Conservation (phyloP, 495 filamentous ascomycete genomes). For the Penicillium atrosanguineum region DNA sequence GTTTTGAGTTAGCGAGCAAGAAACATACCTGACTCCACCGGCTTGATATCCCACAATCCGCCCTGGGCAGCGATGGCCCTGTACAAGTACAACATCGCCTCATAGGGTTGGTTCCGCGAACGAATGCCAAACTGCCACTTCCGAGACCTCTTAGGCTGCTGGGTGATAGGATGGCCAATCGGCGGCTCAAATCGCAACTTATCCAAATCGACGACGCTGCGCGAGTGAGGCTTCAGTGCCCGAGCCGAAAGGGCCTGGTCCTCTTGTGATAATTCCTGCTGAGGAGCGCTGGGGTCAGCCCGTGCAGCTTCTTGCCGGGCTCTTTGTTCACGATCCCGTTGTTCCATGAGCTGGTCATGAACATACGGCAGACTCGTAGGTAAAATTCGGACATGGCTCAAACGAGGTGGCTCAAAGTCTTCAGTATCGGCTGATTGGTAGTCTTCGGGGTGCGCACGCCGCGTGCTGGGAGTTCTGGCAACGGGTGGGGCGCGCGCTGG, state of each 20-base stretch:
- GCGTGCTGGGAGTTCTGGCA: constrained; percentile 24
- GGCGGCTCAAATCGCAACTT: constrained; percentile 62
- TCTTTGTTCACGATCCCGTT: constrained; percentile 47
- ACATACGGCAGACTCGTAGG: constrained; percentile 87
- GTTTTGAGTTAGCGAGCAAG: background rate
- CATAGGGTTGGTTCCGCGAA: constrained; percentile 86
- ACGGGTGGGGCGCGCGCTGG: constrained; percentile 8
- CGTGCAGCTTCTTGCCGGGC: constrained; percentile 29
- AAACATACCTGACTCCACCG: constrained; percentile 38
- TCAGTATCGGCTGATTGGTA: constrained; percentile 28
- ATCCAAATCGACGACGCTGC: constrained; percentile 54
- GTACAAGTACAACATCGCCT: constrained; percentile 92
- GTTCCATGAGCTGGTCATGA: constrained; percentile 85
- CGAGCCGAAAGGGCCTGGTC: constrained; percentile 74
- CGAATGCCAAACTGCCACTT: constrained; percentile 98
- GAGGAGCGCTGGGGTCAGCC: constrained; percentile 45
- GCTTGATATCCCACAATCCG: constrained; percentile 71
- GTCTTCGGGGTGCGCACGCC: constrained; percentile 26
- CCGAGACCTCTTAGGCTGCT: constrained; percentile 64
- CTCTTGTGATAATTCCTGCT: constrained; percentile 55
- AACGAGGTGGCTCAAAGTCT: constrained; percentile 33
- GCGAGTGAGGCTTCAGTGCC: constrained; percentile 76
- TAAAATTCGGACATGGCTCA: constrained; percentile 83
- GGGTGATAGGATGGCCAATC: constrained; percentile 59
- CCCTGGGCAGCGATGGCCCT: constrained; percentile 83